A percentile compares a stretch with the other conserved stretches of the same genome.
phyloP scores from a whole-genome alignment of 176 grass and related monocot genomes.

The Zizania latifolia region DNA sequence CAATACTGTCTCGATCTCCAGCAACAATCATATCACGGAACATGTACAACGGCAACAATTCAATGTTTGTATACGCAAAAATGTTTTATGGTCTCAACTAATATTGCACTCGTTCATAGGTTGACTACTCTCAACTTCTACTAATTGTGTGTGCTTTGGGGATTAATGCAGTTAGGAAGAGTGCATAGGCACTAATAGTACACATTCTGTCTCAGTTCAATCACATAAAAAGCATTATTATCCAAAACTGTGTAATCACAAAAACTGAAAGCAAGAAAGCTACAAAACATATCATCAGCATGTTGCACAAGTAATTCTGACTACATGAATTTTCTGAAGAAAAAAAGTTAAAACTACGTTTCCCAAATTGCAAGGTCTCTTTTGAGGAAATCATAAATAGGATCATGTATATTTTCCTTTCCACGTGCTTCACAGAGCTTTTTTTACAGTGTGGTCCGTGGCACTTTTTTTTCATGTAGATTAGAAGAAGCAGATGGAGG shows the following conservation, averaged over 20 bases:
- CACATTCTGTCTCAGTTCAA: background rate
- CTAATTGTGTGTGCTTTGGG: too few species aligned
- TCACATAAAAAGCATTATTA: background rate
- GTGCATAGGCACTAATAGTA: too few species aligned
- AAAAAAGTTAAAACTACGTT: background rate
- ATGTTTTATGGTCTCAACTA: slow-evolving; percentile 4
- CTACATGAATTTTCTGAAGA: background rate
- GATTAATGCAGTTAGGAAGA: too few species aligned
- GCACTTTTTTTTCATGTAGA: too few species aligned
- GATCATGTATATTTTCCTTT: background rate
- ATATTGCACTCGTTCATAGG: background rate
- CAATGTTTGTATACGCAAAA: background rate
- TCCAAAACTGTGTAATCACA: background rate
- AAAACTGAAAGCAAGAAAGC: background rate
- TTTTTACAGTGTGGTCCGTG: background rate
- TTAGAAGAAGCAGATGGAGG: slow-evolving; percentile 14
- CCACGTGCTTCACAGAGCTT: background rate
- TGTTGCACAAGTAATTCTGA: background rate
- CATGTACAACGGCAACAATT: background rate
- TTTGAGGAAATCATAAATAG: slow-evolving; percentile 2
- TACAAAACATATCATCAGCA: background rate
- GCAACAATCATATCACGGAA: too few species aligned
- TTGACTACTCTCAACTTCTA: too few species aligned
- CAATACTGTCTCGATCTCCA: too few species aligned
- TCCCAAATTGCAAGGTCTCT: background rate